Evolutionary conservation across 23 red algal species (phyloP).

Genomic region (Gracilaria gracilis): DNA sequence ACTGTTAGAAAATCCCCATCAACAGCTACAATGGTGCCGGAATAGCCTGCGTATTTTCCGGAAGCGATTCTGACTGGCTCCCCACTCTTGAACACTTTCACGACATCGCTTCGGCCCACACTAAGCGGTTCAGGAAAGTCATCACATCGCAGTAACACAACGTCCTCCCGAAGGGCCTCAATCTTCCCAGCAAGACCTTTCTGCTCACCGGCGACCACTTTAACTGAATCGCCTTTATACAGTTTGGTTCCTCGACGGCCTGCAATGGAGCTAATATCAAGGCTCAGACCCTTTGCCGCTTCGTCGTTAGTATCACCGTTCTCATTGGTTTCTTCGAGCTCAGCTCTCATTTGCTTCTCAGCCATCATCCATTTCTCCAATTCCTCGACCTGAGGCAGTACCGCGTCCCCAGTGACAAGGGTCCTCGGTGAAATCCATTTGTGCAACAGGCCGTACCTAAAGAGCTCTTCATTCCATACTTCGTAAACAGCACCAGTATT

Average conservation of each 20-base stretch:
- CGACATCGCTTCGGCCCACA: constrained; percentile 69
- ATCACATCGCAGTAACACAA: constrained; percentile 59
- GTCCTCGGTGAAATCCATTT: constrained; percentile 75
- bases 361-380: constrained; percentile 88
- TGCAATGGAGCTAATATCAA: constrained; percentile 73
- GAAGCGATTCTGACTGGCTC: constrained; percentile 78
- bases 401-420: constrained; percentile 70
- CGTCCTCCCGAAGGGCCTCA: constrained; percentile 44
- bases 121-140: constrained; percentile 64
- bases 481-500: constrained; percentile 89
- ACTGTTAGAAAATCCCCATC: constrained; percentile 83
- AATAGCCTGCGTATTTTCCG: constrained; percentile 81
- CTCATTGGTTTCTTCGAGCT: constrained; percentile 33
- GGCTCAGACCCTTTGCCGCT: constrained; percentile 38
- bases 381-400: constrained; percentile 84
- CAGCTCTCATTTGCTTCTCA: constrained; percentile 54
- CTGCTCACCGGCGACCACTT: constrained; percentile 69
- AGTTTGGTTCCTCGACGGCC: constrained; percentile 56
- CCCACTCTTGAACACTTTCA: constrained; percentile 90
- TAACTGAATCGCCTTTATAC: constrained; percentile 72
- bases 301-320: constrained; percentile 40
- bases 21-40: constrained; percentile 88
- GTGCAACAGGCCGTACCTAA: constrained; percentile 85
- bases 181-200: constrained; percentile 63
- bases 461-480: constrained; percentile 83